These are phyloP conservation scores for Neurospora tetrasperma DNA, from an alignment of 495 filamentous ascomycete genomes.

Conservation along the genomic window DNA sequence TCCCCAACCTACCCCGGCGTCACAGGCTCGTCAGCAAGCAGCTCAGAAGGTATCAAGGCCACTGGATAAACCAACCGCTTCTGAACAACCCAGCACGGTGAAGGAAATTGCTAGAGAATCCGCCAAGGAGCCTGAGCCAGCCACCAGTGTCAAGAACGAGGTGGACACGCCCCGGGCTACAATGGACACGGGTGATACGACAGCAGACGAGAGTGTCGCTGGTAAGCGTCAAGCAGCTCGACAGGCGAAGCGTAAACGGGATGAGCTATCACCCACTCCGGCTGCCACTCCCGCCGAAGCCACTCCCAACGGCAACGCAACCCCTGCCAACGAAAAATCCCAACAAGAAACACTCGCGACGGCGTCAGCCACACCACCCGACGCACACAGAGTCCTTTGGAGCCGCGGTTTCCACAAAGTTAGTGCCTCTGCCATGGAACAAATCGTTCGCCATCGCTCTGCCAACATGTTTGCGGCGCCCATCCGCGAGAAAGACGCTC, in stretches of 20 bases:
- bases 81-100: background rate
- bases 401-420: conserved; percentile 71
- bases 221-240: conserved; percentile 18
- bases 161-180: conserved; percentile 48
- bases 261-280: conserved; percentile 27
- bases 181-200: conserved; percentile 39
- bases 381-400: conserved; percentile 53
- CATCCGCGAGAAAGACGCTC: conserved; percentile 73
- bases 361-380: background rate
- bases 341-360: background rate
- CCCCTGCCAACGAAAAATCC: background rate
- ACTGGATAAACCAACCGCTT: conserved; percentile 1
- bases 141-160: conserved; percentile 55
- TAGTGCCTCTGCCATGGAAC: conserved; percentile 68
- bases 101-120: background rate
- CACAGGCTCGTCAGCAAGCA: conserved; percentile 10
- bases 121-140: conserved; percentile 8
- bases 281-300: conserved; percentile 6
- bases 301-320: background rate
- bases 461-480: conserved; percentile 81
- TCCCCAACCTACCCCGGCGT: conserved; percentile 17
- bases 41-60: conserved; percentile 10
- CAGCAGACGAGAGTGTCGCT: conserved; percentile 34
- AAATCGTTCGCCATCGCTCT: conserved; percentile 74
- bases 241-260: conserved; percentile 35